A percentile compares a stretch with the other conserved stretches of the same genome.
phyloP scores from a whole-genome alignment of 805 yeast genomes.

The Zygotorulaspora chibaensis region DNA sequence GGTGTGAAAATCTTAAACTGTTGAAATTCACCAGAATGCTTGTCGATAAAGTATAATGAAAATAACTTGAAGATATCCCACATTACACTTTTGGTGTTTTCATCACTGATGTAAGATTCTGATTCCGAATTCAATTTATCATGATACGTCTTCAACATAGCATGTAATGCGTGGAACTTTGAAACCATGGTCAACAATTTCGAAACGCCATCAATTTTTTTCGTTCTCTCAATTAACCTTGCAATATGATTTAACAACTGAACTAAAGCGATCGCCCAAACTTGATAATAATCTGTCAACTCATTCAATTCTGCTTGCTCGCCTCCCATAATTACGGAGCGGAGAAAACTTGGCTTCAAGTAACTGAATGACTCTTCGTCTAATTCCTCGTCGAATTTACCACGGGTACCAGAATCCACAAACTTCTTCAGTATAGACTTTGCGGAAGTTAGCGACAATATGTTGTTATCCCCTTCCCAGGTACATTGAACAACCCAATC shows the following conservation, averaged over 20 bases:
- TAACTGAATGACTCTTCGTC: constrained; percentile 31
- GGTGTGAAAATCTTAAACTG: constrained; percentile 55
- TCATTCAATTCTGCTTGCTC: constrained; percentile 30
- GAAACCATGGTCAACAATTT: constrained; percentile 39
- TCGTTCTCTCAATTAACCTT: constrained; percentile 25
- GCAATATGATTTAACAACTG: constrained; percentile 29
- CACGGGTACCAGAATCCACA: constrained; percentile 35
- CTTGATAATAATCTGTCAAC: constrained; percentile 31
- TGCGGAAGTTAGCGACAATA: constrained; percentile 79
- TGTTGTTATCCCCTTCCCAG: constrained; percentile 97
- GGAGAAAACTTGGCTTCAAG: constrained; percentile 28
- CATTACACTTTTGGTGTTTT: constrained; percentile 45
- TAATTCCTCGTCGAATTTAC: constrained; percentile 33
- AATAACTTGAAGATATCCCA: constrained; percentile 55
- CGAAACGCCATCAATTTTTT: constrained; percentile 35
- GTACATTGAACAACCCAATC: constrained; percentile 99
- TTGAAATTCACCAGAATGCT: constrained; percentile 66
- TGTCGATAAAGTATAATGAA: constrained; percentile 62
- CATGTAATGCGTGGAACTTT: constrained; percentile 40
- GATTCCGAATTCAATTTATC: constrained; percentile 20
- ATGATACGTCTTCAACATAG: constrained; percentile 33
- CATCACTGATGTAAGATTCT: constrained; percentile 27
- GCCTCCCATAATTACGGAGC: constrained; percentile 23
- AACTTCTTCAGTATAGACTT: constrained; percentile 53
- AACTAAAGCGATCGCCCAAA: constrained; percentile 31